phyloP scores from a whole-genome alignment of 2,329 filamentous ascomycete species.

The Diaporthe eres region DNA sequence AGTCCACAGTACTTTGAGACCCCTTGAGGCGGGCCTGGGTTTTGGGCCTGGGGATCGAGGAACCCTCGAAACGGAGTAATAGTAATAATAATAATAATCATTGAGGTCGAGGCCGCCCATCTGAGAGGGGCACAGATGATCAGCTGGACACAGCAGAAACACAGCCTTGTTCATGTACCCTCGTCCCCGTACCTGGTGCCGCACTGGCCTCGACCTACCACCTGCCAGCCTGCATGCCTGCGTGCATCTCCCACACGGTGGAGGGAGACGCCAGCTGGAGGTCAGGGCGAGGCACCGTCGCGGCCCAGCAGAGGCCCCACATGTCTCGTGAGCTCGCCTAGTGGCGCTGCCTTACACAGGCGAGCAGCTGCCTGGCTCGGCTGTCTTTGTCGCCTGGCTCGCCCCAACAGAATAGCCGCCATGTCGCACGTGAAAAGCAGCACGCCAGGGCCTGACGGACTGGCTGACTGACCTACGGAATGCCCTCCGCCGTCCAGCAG shows the following conservation, averaged over 20 bases:
- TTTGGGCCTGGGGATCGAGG: slow-evolving; percentile 9
- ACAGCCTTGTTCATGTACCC: slow-evolving; percentile 16
- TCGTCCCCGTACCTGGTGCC: background rate
- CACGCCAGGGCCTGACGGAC: background rate
- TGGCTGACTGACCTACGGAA: background rate
- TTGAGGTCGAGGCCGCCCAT: slow-evolving; percentile 12
- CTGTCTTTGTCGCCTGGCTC: background rate
- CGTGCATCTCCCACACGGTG: background rate
- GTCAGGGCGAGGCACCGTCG: background rate
- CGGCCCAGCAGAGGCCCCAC: slow-evolving; percentile 1
- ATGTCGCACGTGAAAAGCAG: slow-evolving; percentile 22
- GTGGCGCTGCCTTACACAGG: slow-evolving; percentile 20
- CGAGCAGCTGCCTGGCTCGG: slow-evolving; percentile 19
- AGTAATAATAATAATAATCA: background rate
- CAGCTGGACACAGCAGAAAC: slow-evolving; percentile 19
- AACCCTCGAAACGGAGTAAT: slow-evolving; percentile 25
- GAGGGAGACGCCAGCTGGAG: background rate
- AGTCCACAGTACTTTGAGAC: slow-evolving; percentile 3
- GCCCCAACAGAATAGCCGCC: background rate
- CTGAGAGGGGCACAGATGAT: slow-evolving; percentile 13
- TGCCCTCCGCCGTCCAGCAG: slow-evolving; percentile 6
- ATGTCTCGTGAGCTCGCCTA: slow-evolving; percentile 18
- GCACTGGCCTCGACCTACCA: background rate
- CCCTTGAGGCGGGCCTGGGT: background rate
- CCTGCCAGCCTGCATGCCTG: background rate